Percentiles rank a stretch among this genome's conserved stretches.
phyloP scores from a whole-genome alignment of 805 yeast species.

The Metschnikowia koreensis region DNA sequence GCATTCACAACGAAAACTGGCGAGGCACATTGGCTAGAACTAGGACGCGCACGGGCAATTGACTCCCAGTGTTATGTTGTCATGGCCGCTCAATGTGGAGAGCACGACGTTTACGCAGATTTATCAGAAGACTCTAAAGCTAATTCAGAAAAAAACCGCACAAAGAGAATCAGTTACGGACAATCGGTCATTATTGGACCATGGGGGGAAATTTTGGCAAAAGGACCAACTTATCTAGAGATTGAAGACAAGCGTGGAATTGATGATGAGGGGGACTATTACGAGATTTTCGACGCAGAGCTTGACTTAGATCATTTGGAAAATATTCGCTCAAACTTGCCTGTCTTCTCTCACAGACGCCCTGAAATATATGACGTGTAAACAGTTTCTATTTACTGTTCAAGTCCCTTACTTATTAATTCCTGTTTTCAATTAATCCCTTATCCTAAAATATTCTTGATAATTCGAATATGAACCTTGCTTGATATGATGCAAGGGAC shows the following conservation, averaged over 20 bases:
- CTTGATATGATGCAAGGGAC: too few species aligned
- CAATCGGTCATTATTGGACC: slow-evolving; percentile 88
- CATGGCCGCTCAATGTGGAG: slow-evolving; percentile 87
- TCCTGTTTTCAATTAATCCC: too few species aligned
- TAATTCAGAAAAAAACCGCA: slow-evolving; percentile 15
- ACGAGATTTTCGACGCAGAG: slow-evolving; percentile 57
- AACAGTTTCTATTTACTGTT: neutral
- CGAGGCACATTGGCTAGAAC: slow-evolving; percentile 79
- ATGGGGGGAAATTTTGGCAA: slow-evolving; percentile 77
- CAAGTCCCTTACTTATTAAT: too few species aligned
- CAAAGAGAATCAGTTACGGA: slow-evolving; percentile 72
- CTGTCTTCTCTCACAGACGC: slow-evolving; percentile 71
- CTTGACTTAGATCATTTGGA: slow-evolving; percentile 52
- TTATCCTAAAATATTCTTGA: too few species aligned
- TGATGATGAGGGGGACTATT: slow-evolving; percentile 37
- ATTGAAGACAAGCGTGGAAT: slow-evolving; percentile 9
- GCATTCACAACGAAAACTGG: slow-evolving; percentile 95
- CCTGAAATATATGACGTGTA: slow-evolving; percentile 40
- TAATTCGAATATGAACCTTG: too few species aligned
- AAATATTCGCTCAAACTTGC: slow-evolving; percentile 66
- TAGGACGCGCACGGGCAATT: slow-evolving; percentile 82
- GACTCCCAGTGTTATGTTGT: slow-evolving; percentile 85
- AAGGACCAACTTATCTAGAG: slow-evolving; percentile 34
- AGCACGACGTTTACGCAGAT: slow-evolving; percentile 55
- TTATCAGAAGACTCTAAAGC: slow-evolving; percentile 15